phyloP scores from a whole-genome alignment of 208 protist genomes.

The Herpetomonas tarakana region DNA sequence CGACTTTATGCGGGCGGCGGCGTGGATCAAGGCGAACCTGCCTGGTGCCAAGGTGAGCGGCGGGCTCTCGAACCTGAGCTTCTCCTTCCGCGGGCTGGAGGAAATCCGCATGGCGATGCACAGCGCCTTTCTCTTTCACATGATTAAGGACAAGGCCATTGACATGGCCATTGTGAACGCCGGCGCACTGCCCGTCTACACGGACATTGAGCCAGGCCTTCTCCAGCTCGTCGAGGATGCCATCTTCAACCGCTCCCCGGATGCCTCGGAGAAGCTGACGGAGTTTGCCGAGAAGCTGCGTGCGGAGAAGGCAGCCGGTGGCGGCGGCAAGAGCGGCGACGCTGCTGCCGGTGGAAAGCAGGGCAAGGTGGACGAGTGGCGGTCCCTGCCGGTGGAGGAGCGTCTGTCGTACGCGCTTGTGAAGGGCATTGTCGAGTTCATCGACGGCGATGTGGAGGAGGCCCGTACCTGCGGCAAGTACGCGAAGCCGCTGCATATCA shows the following conservation, averaged over 20 bases:
- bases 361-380: constrained; percentile 83
- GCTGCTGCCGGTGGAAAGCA: constrained; percentile 24
- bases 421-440: constrained; percentile 95
- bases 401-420: constrained; percentile 91
- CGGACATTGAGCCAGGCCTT: constrained; percentile 90
- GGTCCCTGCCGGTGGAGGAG: constrained; percentile 72
- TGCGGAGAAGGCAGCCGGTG: constrained; percentile 27
- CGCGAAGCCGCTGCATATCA: constrained; percentile 69
- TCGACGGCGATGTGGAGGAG: constrained; percentile 93
- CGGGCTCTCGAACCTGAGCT: constrained; percentile 97
- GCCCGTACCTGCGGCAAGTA: constrained; percentile 65
- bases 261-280: constrained; percentile 90
- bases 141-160: constrained; percentile 81
- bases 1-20: constrained; percentile 93
- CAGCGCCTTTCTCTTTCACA: constrained; percentile 93
- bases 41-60: constrained; percentile 88
- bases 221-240: constrained; percentile 87
- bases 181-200: constrained; percentile 92
- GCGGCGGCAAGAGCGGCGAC: constrained; percentile 2
- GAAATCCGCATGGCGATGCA: constrained; percentile 89
- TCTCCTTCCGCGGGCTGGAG: constrained; percentile 94
- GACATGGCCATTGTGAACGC: constrained; percentile 98
- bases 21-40: constrained; percentile 80
- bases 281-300: constrained; percentile 77
- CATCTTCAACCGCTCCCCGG: constrained; percentile 86